Base-by-base conservation (phyloP, 306 rosid genomes). In the Canavalia ensiformis region DNA sequence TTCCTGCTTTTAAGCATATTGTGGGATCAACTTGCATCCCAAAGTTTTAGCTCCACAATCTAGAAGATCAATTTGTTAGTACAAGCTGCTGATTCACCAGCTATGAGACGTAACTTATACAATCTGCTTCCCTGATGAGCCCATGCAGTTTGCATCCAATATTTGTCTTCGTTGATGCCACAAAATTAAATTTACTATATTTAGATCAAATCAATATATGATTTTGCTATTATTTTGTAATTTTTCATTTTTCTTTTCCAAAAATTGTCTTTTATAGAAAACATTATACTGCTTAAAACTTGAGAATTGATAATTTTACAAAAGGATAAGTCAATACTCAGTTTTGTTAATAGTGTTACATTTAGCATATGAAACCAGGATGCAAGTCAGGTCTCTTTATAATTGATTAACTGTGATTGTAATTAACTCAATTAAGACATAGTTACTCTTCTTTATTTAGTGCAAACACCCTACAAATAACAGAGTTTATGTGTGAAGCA, bases 211-310 rank as follows among this genome's bases (percentile, higher is more conserved):
- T 29, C 25, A 11, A 69, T 37, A 69, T 29, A 70, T 13, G 13
- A 50, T 7, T 70, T 70, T 70, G 3, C 31, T 25, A 42, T 25
- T 31, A 7, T 6, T 67, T 67, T 42, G 12, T 44, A 37, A 62
- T 33, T 8, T 34, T 60, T 0, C 42, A 60, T 60, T 60, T 33
- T 35, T 62, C 45, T 30, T 30, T 58, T 58, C 65, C 6, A 30
- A 30, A 58, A 29, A 8, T 29, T 28, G 39, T 30, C 33, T 3
- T 51, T 72, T 72, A 35, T 52, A 72, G 5, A 35, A 72, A 25
- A 72, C 46, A 54, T 8, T 55, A 54, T 72, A 18, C 8, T 51
- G 59, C 65, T 9, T n/a, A 72, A 71, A 72, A 18, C 49, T 51
- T 35, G 4, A 72, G 34, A 52, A 52, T 18, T 72, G 45, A 7